Evolutionary conservation across 1,139 yeast species (phyloP), one percentile per base, ranked within the genome.

Genomic region (Eremothecium gossypii): DNA sequence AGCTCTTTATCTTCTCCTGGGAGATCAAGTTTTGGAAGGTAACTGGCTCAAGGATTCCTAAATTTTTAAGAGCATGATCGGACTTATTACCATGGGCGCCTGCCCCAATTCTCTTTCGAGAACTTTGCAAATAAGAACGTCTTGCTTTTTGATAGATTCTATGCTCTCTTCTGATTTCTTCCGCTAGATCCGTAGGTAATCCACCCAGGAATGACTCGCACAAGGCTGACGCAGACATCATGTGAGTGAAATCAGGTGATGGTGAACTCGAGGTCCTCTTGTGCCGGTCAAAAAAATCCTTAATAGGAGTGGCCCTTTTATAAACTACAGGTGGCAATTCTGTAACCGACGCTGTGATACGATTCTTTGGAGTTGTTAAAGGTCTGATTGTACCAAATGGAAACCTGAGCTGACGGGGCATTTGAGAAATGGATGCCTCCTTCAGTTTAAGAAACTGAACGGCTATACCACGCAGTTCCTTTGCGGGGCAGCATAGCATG

Each of bases 381-480:
- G 38, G 31, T 14, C 45, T 46, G 30, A 34, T 30, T 4, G 45
- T 47, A 35, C 47, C 50, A 46, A 73, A 71, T 0, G 72, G 69
- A 23, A 77, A 56, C 41, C 57, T 66, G 61, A 59, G 66, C 51
- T 77, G 83, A 2, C 64, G 64, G 4, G 47, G 53, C 42, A 49
- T 57, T 45, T 48, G 45, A 6, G 66, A 71, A 9, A 66, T 68
- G 28, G 13, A 10, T 4, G 27, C 11, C 37, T 17, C n/a, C 23
- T 6, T 17, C 38, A 85, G 64, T 50, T 74, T 76, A 7, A 73
- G 69, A 62, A 86, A 68, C 31, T 79, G 82, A 0, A 89, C 68
- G 0, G 94, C 82, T 1, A 89, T 62, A 0, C 97, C 97, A 42
- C 97, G 66, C 10, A 89, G 63, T 39, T 85, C 95, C 6, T 57